Base-by-base conservation (phyloP, 1,284 basidiomycete genomes). In the Stereum hirsutum region DNA sequence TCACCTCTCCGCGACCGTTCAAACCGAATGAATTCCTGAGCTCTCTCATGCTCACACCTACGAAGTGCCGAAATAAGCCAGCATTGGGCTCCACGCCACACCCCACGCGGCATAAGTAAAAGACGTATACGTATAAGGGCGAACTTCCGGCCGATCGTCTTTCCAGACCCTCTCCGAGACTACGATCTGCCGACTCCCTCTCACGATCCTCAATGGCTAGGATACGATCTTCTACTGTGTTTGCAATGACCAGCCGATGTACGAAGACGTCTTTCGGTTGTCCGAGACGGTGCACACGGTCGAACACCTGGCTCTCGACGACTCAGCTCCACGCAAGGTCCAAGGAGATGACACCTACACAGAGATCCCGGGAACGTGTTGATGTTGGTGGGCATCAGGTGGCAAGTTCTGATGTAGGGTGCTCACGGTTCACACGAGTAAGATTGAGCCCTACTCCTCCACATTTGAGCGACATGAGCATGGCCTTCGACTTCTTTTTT, bases 261-360 rank as follows among this genome's bases (percentile, higher is more conserved):
- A 83, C 72, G 32, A 64, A 54, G 6, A 83, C 81, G 5, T 66
- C 49, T 21, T 70, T 65, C 19, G 49, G 58, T 51, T 81, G 79
- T 1, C 78, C 78, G 15, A 80, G 59, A 31, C 74, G 61, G 52
- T 75, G 74, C 5, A 69, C 57, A 38, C 52, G 65, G 51, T 73
- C 70, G 53, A 72, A 75, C 4, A 69, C 65, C 53, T 76, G 74
- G 14, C 61, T 56, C 55, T 81, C 79, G 15, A 77, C 65, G 0
- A 78, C 79, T 31, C 67, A 68, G 15, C 71, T 75, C 79, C 78
- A 78, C 12, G 69, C 73, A 27, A 78, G 65, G 52, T 81, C 80
- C 32, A 81, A 59, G 12, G 72, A 74, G 36, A 81, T 77, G 35
- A 81, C 75, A 39, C 46, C 59, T 61, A 31, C 28, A 30, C 28